Evolutionary conservation across 768 basidiomycete genomes (phyloP), one percentile per base, ranked within the genome.

Genomic region (Mycena filopes): DNA sequence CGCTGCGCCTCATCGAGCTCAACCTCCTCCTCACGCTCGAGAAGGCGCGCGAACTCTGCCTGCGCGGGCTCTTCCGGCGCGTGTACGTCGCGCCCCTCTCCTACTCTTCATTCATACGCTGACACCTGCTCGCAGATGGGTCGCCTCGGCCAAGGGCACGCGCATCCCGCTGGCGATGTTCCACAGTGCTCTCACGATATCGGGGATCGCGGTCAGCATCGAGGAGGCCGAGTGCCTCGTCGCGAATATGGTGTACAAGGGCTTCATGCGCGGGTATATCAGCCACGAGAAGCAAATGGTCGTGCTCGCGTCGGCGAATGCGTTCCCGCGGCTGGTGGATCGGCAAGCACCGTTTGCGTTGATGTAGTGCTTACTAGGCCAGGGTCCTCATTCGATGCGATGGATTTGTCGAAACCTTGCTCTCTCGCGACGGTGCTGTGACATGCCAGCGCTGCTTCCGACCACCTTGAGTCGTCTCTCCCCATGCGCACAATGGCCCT

Each of bases 251-350:
- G 93, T 99, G 46, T 95, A 91, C 80, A 94, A 91, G 79, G 93
- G 93, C 21, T 94, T 90, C 76, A 90, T 99, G 78, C 86, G 93
- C 54, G 98, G 98, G 11, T 99, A 99, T 77, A 96, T 99, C 71
- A 95, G 95, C 53, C 98, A 99, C 72, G 94, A 93, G 74, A 93
- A 93, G 77, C 92, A 94, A 80, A 94, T 92, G 87, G 94, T 98
- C 6, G 98, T 99, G 7, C 76, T 98, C 47, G 89, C 94, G 1
- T 86, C 87, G 67, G 84, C 82, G 25, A 92, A 91, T 72, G 86
- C 95, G 9, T 98, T 98, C 74, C 95, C 96, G 4, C 83, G 84
- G 65, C 76, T 94, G 18, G 86, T 82, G 28, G 91, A 93, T 65
- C 80, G 89, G 36, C 82, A 82, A 38, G 76, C 83, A 8, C 89